Conservation (phyloP, 345 rosid genomes). For the Eucalyptus lansdowneana region DNA sequence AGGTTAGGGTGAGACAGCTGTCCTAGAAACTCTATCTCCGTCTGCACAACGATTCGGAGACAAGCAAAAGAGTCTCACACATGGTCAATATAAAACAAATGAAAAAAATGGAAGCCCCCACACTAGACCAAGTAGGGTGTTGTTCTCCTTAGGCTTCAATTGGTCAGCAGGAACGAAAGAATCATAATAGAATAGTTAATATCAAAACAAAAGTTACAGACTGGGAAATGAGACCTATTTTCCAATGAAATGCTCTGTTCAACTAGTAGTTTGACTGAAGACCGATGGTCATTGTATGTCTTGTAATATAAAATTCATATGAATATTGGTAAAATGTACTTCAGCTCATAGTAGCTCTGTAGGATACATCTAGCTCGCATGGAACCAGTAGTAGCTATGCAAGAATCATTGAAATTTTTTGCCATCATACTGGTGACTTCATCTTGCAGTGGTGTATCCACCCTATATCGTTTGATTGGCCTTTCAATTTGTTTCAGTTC, state of each 20-base stretch:
- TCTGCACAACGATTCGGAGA: not conserved
- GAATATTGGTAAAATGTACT: not conserved
- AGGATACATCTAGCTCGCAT: not conserved
- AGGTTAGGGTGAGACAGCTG: not conserved
- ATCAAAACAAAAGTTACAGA: too few relatives aligned
- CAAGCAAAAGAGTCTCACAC: not conserved
- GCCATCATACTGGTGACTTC: too few relatives aligned
- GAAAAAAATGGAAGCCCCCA: not conserved
- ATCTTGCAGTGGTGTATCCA: not conserved
- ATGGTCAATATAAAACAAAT: not conserved
- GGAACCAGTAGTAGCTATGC: not conserved
- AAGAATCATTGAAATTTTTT: not conserved
- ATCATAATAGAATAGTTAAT: not conserved
- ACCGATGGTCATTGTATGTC: too few relatives aligned
- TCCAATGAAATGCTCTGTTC: too few relatives aligned
- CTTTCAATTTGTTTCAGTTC: not conserved
- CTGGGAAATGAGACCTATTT: too few relatives aligned
- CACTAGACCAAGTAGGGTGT: not conserved
- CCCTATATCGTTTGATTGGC: not conserved
- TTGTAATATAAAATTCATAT: too few relatives aligned
- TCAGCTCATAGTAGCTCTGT: rapidly evolving
- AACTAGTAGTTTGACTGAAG: not conserved
- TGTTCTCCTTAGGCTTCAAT: not conserved
- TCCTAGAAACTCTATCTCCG: not conserved
- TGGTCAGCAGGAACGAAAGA: not conserved